A percentile compares a stretch with the other conserved stretches of the same genome.
These are phyloP conservation scores for Botrytis tulipae DNA, from an alignment of 2,329 filamentous ascomycete species.

Conservation along the genomic window DNA sequence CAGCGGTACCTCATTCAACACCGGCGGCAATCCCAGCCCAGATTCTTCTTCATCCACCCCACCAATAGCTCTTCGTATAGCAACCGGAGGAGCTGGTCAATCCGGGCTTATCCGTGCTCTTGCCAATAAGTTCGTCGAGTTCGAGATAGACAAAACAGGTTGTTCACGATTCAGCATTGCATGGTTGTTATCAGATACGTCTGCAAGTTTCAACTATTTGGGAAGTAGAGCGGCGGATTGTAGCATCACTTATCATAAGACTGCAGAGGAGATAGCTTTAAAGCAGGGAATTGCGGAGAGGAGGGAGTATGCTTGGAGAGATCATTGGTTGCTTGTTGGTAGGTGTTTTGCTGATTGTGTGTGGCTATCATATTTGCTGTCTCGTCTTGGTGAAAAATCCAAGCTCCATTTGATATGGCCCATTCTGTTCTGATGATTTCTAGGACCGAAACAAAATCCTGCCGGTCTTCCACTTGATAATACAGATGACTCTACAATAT, in stretches of 20 bases:
- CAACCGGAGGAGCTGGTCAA: conserved; percentile 39
- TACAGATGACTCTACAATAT: conserved; percentile 31
- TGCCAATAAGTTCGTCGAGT: conserved; percentile 42
- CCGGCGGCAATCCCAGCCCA: background rate
- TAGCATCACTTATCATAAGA: conserved; percentile 47
- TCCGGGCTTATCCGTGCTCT: conserved; percentile 40
- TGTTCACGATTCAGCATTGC: conserved; percentile 43
- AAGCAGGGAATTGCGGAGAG: conserved; percentile 41
- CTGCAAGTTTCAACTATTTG: conserved; percentile 46
- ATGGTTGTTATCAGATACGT: conserved; percentile 49
- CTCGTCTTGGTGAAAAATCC: background rate
- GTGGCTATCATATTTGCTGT: background rate
- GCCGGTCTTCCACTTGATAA: conserved; percentile 37
- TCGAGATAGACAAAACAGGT: conserved; percentile 35
- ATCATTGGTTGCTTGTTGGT: conserved; percentile 48
- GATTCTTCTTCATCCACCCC: background rate
- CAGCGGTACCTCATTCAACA: background rate
- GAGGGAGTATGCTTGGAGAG: conserved; percentile 47
- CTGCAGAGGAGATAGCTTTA: conserved; percentile 46
- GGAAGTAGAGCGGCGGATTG: conserved; percentile 43
- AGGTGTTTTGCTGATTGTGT: conserved; percentile 20
- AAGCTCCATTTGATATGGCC: background rate
- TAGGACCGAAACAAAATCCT: conserved; percentile 38
- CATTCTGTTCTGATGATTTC: background rate
- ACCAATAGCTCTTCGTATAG: conserved; percentile 34